Evolutionary conservation across 176 grass and related monocot genomes (phyloP).

Genomic region (Musa schizocarpa): DNA sequence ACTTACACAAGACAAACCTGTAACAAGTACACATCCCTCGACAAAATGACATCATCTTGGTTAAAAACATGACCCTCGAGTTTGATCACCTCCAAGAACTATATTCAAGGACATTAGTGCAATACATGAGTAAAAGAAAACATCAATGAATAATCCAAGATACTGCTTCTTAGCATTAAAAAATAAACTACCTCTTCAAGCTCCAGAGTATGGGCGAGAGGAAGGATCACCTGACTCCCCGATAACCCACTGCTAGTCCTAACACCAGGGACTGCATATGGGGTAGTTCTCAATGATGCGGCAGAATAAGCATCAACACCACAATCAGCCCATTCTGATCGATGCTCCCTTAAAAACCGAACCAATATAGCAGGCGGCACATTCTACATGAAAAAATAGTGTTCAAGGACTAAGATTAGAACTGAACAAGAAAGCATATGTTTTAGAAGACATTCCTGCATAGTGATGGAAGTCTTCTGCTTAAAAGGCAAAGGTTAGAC

Average conservation of each 20-base stretch:
- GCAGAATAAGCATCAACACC: slow-evolving; percentile 83
- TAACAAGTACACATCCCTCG: slow-evolving; percentile 74
- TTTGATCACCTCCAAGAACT: slow-evolving; percentile 87
- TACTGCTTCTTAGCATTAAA: neutral
- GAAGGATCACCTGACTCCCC: slow-evolving; percentile 69
- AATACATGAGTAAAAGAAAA: neutral
- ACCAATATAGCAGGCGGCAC: slow-evolving; percentile 83
- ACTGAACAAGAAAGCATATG: no score
- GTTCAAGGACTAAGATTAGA: no score
- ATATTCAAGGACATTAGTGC: slow-evolving; percentile 5
- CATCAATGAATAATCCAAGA: neutral
- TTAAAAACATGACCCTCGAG: slow-evolving; percentile 70
- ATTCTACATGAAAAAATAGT: slow-evolving; percentile 43
- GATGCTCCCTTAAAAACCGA: slow-evolving; percentile 84
- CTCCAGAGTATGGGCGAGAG: slow-evolving; percentile 71
- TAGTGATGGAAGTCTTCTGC: neutral
- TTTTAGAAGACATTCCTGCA: neutral
- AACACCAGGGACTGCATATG: slow-evolving; percentile 64
- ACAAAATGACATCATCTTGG: slow-evolving; percentile 62
- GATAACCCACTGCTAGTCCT: slow-evolving; percentile 54
- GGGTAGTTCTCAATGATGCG: slow-evolving; percentile 48
- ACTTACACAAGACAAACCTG: slow-evolving; percentile 38
- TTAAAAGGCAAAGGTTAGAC: slow-evolving; percentile 10
- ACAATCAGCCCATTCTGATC: slow-evolving; percentile 92
- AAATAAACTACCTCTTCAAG: slow-evolving; percentile 62